Evolutionary conservation across 2,329 filamentous ascomycete species (phyloP).

Genomic region (Triangularia verruculosa): DNA sequence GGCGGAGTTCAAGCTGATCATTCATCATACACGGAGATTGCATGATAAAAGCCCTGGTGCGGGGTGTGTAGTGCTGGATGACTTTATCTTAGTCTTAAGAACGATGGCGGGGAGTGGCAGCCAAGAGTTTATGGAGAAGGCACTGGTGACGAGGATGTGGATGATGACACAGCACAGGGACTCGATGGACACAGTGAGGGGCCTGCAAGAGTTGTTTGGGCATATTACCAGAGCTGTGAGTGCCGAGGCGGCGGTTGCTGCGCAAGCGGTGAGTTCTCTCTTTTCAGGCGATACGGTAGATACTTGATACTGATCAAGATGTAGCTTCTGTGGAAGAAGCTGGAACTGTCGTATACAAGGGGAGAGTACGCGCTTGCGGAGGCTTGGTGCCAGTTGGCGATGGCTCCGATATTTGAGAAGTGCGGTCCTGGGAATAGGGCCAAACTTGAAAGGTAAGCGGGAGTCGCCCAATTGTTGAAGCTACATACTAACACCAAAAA

Average conservation of each 20-base stretch:
- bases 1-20: conserved; percentile 60
- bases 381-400: conserved; percentile 68
- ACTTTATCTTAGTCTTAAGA: conserved; percentile 56
- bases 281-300: background rate
- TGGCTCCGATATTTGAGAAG: conserved; percentile 64
- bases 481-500: conserved; percentile 22
- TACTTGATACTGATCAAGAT: conserved; percentile 16
- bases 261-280: conserved; percentile 56
- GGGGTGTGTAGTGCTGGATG: conserved; percentile 55
- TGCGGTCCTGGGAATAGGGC: conserved; percentile 63
- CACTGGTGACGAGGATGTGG: conserved; percentile 65
- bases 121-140: conserved; percentile 63
- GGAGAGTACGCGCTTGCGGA: conserved; percentile 54
- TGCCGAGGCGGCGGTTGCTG: conserved; percentile 61
- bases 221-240: conserved; percentile 49
- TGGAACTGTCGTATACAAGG: conserved; percentile 58
- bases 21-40: conserved; percentile 66
- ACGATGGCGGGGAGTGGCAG: conserved; percentile 35
- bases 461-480: background rate
- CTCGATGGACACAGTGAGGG: conserved; percentile 31
- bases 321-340: conserved; percentile 77
- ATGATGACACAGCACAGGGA: conserved; percentile 52
- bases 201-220: conserved; percentile 38
- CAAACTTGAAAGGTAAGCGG: conserved; percentile 61
- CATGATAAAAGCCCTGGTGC: conserved; percentile 50